Conservation (phyloP, 2,329 filamentous ascomycete species). For the Amylocarpus encephaloides region DNA sequence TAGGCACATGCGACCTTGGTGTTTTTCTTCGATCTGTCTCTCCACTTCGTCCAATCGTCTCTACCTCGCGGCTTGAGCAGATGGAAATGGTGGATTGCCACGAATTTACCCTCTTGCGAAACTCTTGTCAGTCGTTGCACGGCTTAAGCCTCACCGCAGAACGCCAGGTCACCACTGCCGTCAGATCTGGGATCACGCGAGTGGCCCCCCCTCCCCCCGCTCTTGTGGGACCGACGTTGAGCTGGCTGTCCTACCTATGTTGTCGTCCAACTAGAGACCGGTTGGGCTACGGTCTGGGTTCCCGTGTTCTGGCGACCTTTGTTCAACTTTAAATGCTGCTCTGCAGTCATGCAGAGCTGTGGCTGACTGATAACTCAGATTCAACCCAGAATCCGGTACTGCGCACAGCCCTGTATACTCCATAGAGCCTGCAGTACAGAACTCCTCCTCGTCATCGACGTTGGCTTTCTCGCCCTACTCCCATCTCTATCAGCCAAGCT, state of each 20-base stretch:
- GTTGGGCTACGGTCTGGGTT: conserved; percentile 13
- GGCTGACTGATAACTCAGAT: conserved; percentile 32
- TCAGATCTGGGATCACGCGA: conserved; percentile 27
- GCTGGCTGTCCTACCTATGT: conserved; percentile 28
- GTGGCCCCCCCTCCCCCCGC: conserved; percentile 22
- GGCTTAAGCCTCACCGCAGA: conserved; percentile 26
- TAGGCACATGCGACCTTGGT: conserved; percentile 23
- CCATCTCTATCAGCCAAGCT: conserved; percentile 26
- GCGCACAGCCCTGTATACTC: conserved; percentile 32
- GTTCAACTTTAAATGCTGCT: conserved; percentile 28
- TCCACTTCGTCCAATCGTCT: conserved; percentile 14
- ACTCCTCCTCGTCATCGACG: conserved; percentile 24
- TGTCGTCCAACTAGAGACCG: conserved; percentile 25
- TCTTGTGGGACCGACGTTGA: conserved; percentile 22
- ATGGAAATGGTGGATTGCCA: too few species aligned
- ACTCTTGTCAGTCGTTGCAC: conserved; percentile 23
- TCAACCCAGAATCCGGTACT: conserved; percentile 28
- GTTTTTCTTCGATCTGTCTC: conserved; percentile 12
- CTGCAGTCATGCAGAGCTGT: conserved; percentile 23
- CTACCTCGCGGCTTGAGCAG: too few species aligned
- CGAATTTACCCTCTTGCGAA: conserved; percentile 22
- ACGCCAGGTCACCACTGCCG: conserved; percentile 19
- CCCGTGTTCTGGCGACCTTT: conserved; percentile 9
- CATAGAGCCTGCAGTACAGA: conserved; percentile 28
- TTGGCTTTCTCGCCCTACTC: conserved; percentile 28